Evolutionary conservation across 129 eudicot genomes (phyloP).

Genomic region (Logfia minima): DNA sequence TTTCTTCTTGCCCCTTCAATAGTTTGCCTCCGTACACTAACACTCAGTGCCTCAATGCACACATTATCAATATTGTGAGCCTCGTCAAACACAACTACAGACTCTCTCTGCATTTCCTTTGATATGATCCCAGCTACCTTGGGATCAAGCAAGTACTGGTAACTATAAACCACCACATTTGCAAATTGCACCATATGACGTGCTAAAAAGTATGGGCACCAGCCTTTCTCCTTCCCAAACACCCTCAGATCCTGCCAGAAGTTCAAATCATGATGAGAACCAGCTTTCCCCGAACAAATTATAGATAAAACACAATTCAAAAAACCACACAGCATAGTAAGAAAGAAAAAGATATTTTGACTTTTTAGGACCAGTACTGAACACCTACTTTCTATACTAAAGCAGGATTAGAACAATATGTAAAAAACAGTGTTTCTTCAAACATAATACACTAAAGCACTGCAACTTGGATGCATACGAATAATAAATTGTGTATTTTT

Average conservation of each 20-base stretch:
- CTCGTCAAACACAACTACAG: conserved; percentile 97
- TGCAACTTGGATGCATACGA: background rate
- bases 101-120: conserved; percentile 90
- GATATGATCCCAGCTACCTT: conserved; percentile 96
- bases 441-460: background rate
- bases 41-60: conserved; percentile 97
- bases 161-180: conserved; percentile 96
- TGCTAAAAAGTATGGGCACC: conserved; percentile 98
- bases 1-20: conserved; percentile 94
- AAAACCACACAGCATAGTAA: background rate
- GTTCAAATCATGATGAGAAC: conserved; percentile 10
- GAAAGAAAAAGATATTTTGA: background rate
- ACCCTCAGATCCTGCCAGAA: conserved; percentile 69
- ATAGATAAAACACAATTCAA: background rate
- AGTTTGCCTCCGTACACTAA: conserved; percentile 86
- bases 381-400: too few relatives aligned
- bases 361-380: too few relatives aligned
- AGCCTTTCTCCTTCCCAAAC: conserved; percentile 81
- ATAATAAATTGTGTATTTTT: background rate
- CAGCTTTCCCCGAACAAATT: background rate
- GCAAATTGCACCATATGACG: conserved; percentile 95
- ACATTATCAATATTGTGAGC: conserved; percentile 98
- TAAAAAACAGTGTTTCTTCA: background rate
- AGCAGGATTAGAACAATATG: too few relatives aligned
- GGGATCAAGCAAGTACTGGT: conserved; percentile 96